Conservation (phyloP, 345 rosid species). For the Euphorbia peplus region DNA sequence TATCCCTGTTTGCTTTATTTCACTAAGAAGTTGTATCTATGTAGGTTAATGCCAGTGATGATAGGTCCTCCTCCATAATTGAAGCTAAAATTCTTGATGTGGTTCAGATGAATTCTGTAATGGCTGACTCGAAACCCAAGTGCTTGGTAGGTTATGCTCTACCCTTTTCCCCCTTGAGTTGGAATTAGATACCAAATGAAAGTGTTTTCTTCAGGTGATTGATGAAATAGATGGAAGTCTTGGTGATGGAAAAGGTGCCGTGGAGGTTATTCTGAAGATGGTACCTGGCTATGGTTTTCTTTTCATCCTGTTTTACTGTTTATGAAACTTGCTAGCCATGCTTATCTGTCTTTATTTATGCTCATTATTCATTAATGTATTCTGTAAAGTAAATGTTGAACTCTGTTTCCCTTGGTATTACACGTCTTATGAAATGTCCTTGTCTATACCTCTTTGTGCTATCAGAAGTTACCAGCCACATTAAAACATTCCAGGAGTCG, state of each 20-base stretch:
- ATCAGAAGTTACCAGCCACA: not conserved
- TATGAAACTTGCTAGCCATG: conserved; percentile 6
- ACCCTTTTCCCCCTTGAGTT: conserved; percentile 4
- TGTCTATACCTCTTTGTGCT: not conserved
- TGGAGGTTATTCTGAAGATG: conserved; percentile 90
- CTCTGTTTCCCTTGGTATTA: not conserved
- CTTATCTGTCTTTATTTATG: conserved; percentile 1
- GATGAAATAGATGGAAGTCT: conserved; percentile 99
- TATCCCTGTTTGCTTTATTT: conserved; percentile 3
- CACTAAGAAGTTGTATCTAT: conserved; percentile 21
- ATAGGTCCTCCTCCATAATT: conserved; percentile 74
- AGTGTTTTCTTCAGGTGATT: conserved; percentile 58
- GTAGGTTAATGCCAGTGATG: conserved; percentile 97
- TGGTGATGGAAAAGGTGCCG: conserved; percentile 96
- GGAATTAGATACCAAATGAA: conserved; percentile 15
- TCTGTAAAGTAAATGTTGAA: not conserved
- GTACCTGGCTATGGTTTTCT: conserved; percentile 37
- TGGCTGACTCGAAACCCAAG: conserved; percentile 82
- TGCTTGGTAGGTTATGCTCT: conserved; percentile 62
- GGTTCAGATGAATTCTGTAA: conserved; percentile 96
- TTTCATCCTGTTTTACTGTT: conserved; percentile 12
- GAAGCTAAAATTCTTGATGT: conserved; percentile 94
- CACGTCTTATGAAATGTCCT: not conserved
- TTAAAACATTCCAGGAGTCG: not conserved
- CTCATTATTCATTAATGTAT: not conserved